A percentile compares a stretch with the other conserved stretches of the same genome.
phyloP scores from a whole-genome alignment of 2,329 filamentous ascomycete genomes.

The Exophiala dermatitidis region DNA sequence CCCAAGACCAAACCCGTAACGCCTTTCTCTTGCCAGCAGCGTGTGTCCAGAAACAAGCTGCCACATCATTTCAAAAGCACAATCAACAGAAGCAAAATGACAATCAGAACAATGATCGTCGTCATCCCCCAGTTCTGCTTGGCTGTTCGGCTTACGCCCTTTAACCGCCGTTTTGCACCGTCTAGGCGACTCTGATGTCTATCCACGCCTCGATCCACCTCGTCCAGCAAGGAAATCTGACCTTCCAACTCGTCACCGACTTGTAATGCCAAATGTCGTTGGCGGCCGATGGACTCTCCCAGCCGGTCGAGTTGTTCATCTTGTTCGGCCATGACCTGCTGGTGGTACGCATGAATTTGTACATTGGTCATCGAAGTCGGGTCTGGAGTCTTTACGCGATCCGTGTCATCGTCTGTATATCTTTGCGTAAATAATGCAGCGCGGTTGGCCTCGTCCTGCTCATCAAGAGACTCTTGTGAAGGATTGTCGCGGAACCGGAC shows the following conservation, averaged over 20 bases:
- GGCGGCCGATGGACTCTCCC: conserved; percentile 77
- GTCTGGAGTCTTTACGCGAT: conserved; percentile 49
- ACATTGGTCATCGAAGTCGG: conserved; percentile 65
- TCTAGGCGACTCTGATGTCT: conserved; percentile 70
- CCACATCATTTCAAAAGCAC: conserved; percentile 62
- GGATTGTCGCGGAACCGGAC: conserved; percentile 75
- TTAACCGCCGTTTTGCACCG: conserved; percentile 64
- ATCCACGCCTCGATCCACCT: conserved; percentile 76
- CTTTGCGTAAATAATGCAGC: conserved; percentile 51
- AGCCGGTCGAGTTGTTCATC: conserved; percentile 87
- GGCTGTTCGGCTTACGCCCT: conserved; percentile 64
- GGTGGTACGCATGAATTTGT: conserved; percentile 81
- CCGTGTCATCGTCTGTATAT: conserved; percentile 42
- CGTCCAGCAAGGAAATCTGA: conserved; percentile 82
- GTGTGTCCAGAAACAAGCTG: background rate
- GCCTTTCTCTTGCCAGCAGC: background rate
- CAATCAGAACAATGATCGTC: conserved; percentile 71
- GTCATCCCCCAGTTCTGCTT: conserved; percentile 83
- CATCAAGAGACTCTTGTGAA: conserved; percentile 32
- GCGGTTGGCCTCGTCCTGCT: conserved; percentile 49
- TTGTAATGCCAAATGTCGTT: conserved; percentile 87
- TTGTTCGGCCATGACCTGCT: conserved; percentile 73
- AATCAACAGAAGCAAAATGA: conserved; percentile 75
- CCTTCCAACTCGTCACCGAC: conserved; percentile 93
- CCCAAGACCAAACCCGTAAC: background rate